Evolutionary conservation across 768 basidiomycete species (phyloP).

Genomic region (Mycena rosella): DNA sequence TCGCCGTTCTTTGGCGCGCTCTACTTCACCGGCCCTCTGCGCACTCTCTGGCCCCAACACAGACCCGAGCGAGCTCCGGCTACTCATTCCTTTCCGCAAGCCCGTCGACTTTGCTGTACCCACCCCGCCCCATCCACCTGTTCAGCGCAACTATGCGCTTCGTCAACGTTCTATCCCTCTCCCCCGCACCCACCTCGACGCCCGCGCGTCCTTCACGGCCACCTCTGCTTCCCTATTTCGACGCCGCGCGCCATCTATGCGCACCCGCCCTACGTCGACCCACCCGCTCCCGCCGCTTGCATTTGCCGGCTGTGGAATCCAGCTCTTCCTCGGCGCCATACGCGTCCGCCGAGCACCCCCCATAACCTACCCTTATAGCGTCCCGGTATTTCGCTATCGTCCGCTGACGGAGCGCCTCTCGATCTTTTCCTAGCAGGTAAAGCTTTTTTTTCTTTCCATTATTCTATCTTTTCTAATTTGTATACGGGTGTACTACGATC

Average conservation of each 20-base stretch:
- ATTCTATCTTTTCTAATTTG: constrained; percentile 4
- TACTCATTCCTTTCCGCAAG: constrained; percentile 11
- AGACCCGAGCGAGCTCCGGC: constrained; percentile 8
- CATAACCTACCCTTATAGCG: too few relatives aligned
- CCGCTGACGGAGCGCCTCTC: neutral
- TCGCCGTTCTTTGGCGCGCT: constrained; percentile 6
- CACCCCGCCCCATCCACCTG: constrained; percentile 1
- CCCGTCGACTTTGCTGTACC: neutral
- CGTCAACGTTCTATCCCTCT: constrained; percentile 5
- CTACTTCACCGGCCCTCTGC: constrained; percentile 2
- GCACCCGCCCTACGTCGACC: neutral
- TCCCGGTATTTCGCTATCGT: too few relatives aligned
- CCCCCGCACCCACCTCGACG: neutral
- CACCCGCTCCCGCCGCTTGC: too few relatives aligned
- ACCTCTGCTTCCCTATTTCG: constrained; percentile 11
- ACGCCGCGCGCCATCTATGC: constrained; percentile 6
- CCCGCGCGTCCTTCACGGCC: constrained; percentile 2
- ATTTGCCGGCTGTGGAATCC: too few relatives aligned
- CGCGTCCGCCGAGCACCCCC: too few relatives aligned
- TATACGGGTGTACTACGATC: constrained; percentile 7
- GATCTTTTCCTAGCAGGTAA: constrained; percentile 4
- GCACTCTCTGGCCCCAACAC: constrained; percentile 5
- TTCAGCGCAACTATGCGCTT: constrained; percentile 1
- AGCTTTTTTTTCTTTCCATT: constrained; percentile 5
- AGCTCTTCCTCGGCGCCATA: too few relatives aligned